A percentile compares a stretch with the other conserved stretches of the same genome.
These are phyloP conservation scores for Cryptococcus sp. DNA, from an alignment of 1,284 basidiomycete genomes.

Conservation along the genomic window DNA sequence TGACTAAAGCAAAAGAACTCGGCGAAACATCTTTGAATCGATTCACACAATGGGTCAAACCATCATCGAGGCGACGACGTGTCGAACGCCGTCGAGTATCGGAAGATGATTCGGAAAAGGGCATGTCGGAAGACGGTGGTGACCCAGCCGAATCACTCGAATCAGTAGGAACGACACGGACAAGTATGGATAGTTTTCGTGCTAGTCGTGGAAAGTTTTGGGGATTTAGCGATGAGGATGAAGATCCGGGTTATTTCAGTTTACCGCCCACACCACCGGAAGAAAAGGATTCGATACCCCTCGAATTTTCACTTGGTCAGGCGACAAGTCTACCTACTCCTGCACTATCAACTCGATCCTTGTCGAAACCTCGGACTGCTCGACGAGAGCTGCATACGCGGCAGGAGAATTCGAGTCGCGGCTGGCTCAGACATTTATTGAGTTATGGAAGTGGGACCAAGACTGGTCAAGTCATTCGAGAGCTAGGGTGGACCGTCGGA, in stretches of 20 bases:
- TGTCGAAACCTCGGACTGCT: slow-evolving; percentile 20
- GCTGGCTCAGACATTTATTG: slow-evolving; percentile 5
- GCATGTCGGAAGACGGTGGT: slow-evolving; percentile 29
- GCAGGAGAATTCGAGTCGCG: slow-evolving; percentile 20
- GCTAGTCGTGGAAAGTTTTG: slow-evolving; percentile 18
- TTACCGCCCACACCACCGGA: slow-evolving; percentile 34
- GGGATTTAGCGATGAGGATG: slow-evolving; percentile 18
- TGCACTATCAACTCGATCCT: slow-evolving; percentile 38
- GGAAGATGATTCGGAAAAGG: slow-evolving; percentile 43
- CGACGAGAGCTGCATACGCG: slow-evolving; percentile 2
- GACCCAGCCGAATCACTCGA: slow-evolving; percentile 13
- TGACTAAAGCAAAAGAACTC: slow-evolving; percentile 31
- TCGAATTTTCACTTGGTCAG: slow-evolving; percentile 1
- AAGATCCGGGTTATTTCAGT: slow-evolving; percentile 27
- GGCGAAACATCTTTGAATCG: slow-evolving; percentile 27
- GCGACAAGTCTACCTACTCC: slow-evolving; percentile 41
- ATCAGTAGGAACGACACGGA: slow-evolving; percentile 2
- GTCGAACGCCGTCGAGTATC: slow-evolving; percentile 10
- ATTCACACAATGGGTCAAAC: slow-evolving; percentile 21
- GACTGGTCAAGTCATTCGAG: slow-evolving; percentile 38
- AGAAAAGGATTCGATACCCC: slow-evolving; percentile 7
- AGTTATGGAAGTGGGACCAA: slow-evolving; percentile 29
- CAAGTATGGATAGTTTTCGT: slow-evolving; percentile 12
- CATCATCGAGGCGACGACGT: slow-evolving; percentile 8
- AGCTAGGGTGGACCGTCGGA: slow-evolving; percentile 46